A percentile compares a stretch with the other conserved stretches of the same genome.
phyloP scores from a whole-genome alignment of 257 asterid genomes.

The Plantago major region DNA sequence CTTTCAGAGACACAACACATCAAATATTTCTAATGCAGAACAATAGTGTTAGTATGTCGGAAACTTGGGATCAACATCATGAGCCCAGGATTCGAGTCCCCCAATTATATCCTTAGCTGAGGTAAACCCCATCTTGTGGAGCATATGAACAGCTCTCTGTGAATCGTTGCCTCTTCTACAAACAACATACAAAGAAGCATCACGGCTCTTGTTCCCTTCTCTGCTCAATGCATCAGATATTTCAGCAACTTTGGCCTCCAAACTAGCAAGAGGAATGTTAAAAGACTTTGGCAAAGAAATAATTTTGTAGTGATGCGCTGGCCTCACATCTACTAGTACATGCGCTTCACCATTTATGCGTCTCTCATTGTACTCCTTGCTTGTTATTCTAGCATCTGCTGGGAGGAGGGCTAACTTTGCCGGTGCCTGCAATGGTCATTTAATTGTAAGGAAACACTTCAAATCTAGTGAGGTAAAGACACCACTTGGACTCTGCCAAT shows the following conservation, averaged over 20 bases:
- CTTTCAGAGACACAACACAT: too few species aligned
- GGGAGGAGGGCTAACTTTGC: constrained; percentile 68
- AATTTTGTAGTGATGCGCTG: constrained; percentile 84
- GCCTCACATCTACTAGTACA: constrained; percentile 76
- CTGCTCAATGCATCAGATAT: constrained; percentile 46
- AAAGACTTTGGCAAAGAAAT: constrained; percentile 67
- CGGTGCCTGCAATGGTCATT: constrained; percentile 57
- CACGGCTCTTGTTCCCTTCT: constrained; percentile 19
- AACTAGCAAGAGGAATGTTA: constrained; percentile 67
- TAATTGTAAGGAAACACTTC: constrained; percentile 11
- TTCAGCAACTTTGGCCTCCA: constrained; percentile 51
- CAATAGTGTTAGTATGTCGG: constrained; percentile 32
- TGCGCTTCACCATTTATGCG: constrained; percentile 51
- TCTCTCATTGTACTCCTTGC: constrained; percentile 62
- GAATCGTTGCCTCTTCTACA: constrained; percentile 98
- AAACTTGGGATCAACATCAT: constrained; percentile 44
- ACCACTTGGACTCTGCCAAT: constrained; percentile 11
- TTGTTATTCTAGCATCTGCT: constrained; percentile 64
- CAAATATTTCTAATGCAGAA: not conserved
- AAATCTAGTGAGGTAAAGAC: constrained; percentile 26
- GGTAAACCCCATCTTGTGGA: constrained; percentile 32
- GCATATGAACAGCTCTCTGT: constrained; percentile 75
- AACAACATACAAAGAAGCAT: constrained; percentile 57
- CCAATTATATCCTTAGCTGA: constrained; percentile 54
- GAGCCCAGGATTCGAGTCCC: constrained; percentile 49